Base-by-base conservation (phyloP, 2,329 filamentous ascomycete genomes). In the Venturia pyrina region DNA sequence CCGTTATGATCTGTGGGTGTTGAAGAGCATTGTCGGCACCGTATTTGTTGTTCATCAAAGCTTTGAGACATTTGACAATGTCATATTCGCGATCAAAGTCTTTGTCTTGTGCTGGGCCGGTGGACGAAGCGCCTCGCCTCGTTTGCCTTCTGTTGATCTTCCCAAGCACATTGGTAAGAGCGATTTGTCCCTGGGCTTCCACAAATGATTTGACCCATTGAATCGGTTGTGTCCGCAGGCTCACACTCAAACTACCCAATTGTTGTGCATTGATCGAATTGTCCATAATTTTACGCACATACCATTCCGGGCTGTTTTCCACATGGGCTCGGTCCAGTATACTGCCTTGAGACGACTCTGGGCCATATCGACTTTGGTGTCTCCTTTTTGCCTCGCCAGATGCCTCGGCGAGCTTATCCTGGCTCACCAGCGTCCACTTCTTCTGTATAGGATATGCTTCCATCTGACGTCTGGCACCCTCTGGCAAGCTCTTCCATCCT, bases 31-130 rank as follows among this genome's bases (percentile, higher is more conserved):
- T 93, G 75, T 99, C 95, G 68, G 95, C 95, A 68, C 95, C 95
- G 75, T 96, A 98, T 76, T 96, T 97, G 84, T 97, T 99, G 85
- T 99, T 99, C 89, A 98, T 96, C 66, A 98, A 79, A 41, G 93
- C 92, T 80, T 98, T 98, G 67, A 99, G 79, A 79, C 95, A 98
- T 79, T 99, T 99, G 74, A 96, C 87, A 69, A 99, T 96, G 74
- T 98, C 95, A 75, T 98, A 98, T 78, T 96, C 93, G 70, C 89
- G 87, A 73, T 97, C 93, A 62, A 95, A 82, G 73, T 93, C 90
- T 75, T 89, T 91, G 71, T 96, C 91, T 8, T 73, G 70, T 66
- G 80, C 84, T 37, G 81, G 85, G 65, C 81, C 80, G 53, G 71
- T 74, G 28, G 84, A 81, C 5, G 86, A 84, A 32, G 85, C 84